Percentiles rank a stretch among this genome's conserved stretches.
phyloP scores from a whole-genome alignment of 2,329 filamentous ascomycete genomes.

The Diaporthe vaccinii region DNA sequence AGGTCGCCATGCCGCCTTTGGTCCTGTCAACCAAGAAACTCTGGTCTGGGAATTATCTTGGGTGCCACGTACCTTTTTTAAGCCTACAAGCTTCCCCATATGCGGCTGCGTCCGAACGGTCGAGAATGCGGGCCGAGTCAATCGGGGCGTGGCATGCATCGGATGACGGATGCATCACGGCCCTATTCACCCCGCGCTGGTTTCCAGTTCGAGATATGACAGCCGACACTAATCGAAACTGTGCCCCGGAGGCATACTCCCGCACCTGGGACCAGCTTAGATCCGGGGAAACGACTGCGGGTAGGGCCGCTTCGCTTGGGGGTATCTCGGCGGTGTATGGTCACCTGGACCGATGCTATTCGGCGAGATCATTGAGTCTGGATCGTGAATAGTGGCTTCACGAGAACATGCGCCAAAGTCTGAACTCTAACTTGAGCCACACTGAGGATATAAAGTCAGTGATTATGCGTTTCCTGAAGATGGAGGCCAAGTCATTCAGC shows the following conservation, averaged over 20 bases:
- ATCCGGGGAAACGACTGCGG: slow-evolving; percentile 2
- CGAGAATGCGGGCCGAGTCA: slow-evolving; percentile 20
- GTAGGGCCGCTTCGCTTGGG: slow-evolving; percentile 25
- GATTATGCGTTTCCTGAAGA: not conserved
- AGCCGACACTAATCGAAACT: slow-evolving; percentile 26
- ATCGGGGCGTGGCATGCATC: slow-evolving; percentile 20
- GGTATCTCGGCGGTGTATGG: slow-evolving; percentile 20
- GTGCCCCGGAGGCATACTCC: slow-evolving; percentile 14
- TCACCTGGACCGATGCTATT: not conserved
- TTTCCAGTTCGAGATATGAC: slow-evolving; percentile 27
- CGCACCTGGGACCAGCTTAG: slow-evolving; percentile 17
- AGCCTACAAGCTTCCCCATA: not conserved
- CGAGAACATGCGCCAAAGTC: not conserved
- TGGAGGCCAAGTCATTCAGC: not conserved
- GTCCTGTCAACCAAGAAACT: slow-evolving; percentile 5
- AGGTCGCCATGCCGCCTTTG: slow-evolving; percentile 20
- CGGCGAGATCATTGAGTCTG: not conserved
- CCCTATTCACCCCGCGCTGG: slow-evolving; percentile 27
- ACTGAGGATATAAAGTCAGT: not conserved
- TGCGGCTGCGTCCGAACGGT: slow-evolving; percentile 15
- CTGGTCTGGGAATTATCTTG: not conserved
- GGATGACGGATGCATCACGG: slow-evolving; percentile 18
- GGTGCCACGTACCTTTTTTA: not conserved
- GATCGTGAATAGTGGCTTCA: slow-evolving; percentile 13
- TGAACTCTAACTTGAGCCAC: not conserved